Conservation (phyloP, 192 early-diverging fungal species). For the Linnemannia schmuckeri region DNA sequence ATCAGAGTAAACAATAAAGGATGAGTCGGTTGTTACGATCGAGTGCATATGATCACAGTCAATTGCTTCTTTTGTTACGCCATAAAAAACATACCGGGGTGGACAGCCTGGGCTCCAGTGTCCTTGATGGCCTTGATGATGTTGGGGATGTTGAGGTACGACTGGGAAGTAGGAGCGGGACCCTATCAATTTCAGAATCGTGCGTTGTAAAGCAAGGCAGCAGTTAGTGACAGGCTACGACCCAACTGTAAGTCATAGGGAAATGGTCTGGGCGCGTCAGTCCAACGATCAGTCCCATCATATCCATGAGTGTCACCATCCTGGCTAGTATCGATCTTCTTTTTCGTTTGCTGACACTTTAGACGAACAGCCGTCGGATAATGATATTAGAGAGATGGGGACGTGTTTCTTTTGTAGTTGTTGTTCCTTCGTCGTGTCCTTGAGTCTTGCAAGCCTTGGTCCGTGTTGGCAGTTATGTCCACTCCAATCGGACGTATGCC, state of each 20-base stretch:
- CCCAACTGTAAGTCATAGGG: neutral
- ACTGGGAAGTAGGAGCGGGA: conserved; percentile 81
- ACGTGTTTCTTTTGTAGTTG: neutral
- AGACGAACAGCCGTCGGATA: conserved; percentile 2
- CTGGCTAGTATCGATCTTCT: neutral
- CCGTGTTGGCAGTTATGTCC: neutral
- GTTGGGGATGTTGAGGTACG: conserved; percentile 85
- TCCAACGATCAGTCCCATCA: neutral
- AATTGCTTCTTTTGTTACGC: neutral
- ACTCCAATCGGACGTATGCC: neutral
- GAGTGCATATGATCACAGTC: neutral
- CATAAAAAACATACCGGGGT: conserved; percentile 71
- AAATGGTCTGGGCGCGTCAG: neutral
- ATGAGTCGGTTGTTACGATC: neutral
- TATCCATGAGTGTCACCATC: neutral
- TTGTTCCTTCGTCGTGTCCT: neutral
- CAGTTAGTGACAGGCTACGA: neutral
- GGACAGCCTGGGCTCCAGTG: conserved; percentile 91
- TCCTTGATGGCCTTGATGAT: conserved; percentile 82
- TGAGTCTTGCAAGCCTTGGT: neutral
- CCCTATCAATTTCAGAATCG: conserved; percentile 56
- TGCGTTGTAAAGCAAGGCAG: neutral
- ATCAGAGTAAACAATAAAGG: neutral
- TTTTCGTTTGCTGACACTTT: conserved; percentile 38
- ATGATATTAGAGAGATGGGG: conserved; percentile 1